phyloP scores from a whole-genome alignment of 139 green algal genomes.

The Chlamydomonas sp. region DNA sequence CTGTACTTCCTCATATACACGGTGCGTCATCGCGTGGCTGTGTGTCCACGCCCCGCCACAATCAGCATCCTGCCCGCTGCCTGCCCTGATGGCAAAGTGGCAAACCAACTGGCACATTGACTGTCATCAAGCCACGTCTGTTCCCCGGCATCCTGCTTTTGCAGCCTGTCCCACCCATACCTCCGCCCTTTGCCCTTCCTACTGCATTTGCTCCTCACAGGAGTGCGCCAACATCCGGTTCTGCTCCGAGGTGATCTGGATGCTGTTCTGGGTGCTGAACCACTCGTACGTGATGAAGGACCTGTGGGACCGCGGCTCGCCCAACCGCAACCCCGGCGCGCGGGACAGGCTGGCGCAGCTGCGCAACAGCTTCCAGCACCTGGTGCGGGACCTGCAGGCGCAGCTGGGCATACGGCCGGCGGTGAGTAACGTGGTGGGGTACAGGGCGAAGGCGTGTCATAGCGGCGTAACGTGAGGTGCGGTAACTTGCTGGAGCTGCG shows the following conservation, averaged over 20 bases:
- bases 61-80: no score
- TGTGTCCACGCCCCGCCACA: no score
- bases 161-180: neutral
- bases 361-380: slow-evolving; percentile 30
- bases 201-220: neutral
- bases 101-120: no score
- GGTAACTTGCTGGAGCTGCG: no score
- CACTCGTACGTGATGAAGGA: slow-evolving; percentile 29
- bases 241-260: slow-evolving; percentile 78
- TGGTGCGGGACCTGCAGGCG: slow-evolving; percentile 2
- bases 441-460: no score
- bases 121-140: no score
- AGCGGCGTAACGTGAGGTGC: no score
- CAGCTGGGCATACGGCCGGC: slow-evolving; percentile 23
- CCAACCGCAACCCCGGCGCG: neutral
- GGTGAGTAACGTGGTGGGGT: neutral
- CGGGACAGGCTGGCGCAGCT: slow-evolving; percentile 29
- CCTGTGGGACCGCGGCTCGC: slow-evolving; percentile 8
- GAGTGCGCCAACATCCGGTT: slow-evolving; percentile 80
- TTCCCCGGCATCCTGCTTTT: no score
- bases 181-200: neutral
- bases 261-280: slow-evolving; percentile 76
- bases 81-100: no score
- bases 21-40: neutral
- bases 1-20: slow-evolving; percentile 49